Evolutionary conservation across 2,329 filamentous ascomycete genomes (phyloP).

Genomic region (Parastagonospora avenae): DNA sequence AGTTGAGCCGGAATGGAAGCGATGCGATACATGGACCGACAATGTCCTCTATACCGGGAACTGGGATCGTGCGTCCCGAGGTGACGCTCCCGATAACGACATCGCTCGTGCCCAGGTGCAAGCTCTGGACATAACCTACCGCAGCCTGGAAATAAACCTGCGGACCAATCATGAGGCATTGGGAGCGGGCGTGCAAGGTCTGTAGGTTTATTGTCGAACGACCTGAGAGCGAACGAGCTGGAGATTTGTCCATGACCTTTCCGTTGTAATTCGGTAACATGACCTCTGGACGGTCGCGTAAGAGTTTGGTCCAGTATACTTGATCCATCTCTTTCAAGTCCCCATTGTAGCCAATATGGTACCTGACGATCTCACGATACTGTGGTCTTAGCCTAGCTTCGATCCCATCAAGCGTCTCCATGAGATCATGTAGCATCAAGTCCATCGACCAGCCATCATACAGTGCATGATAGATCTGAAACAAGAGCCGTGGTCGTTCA

Average conservation of each 20-base stretch:
- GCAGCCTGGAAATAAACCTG: conserved; percentile 80
- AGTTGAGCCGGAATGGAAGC: conserved; percentile 71
- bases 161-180: conserved; percentile 57
- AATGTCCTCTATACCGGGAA: conserved; percentile 72
- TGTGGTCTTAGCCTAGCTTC: conserved; percentile 55
- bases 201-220: conserved; percentile 23
- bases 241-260: conserved; percentile 12
- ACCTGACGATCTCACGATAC: conserved; percentile 65
- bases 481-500: conserved; percentile 25
- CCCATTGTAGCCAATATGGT: conserved; percentile 25
- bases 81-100: conserved; percentile 78
- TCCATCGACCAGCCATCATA: conserved; percentile 97
- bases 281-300: conserved; percentile 60
- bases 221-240: conserved; percentile 5
- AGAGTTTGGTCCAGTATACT: conserved; percentile 72
- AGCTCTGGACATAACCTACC: conserved; percentile 67
- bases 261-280: conserved; percentile 64
- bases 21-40: conserved; percentile 81
- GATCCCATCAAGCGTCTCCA: conserved; percentile 52
- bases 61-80: conserved; percentile 77
- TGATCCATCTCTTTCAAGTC: neutral
- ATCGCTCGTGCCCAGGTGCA: conserved; percentile 68
- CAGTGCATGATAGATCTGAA: conserved; percentile 78
- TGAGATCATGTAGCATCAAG: conserved; percentile 71
- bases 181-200: conserved; percentile 22